These are phyloP conservation scores for Saraca asoca DNA, from an alignment of 331 rosid genomes.

Conservation along the genomic window DNA sequence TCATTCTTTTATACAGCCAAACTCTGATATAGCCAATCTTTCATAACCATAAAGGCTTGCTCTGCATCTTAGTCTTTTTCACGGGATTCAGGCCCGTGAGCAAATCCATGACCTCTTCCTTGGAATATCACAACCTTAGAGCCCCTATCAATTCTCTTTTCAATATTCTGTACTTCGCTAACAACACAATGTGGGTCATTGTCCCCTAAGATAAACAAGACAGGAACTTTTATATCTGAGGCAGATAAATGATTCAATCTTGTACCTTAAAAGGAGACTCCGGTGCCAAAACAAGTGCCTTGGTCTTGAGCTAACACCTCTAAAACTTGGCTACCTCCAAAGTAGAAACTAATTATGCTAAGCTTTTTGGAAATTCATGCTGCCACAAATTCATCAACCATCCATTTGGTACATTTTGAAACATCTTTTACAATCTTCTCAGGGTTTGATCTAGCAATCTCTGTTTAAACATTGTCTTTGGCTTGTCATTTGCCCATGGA, in stretches of 20 bases:
- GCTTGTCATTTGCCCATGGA: too few relatives aligned
- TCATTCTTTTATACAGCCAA: slow-evolving; percentile 40
- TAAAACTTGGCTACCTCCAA: slow-evolving; percentile 68
- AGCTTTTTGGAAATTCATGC: slow-evolving; percentile 71
- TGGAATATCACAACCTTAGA: slow-evolving; percentile 55
- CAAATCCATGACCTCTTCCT: slow-evolving; percentile 84
- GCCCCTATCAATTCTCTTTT: slow-evolving; percentile 43
- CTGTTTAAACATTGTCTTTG: too few relatives aligned
- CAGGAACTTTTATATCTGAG: slow-evolving; percentile 55
- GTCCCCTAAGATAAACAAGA: slow-evolving; percentile 70
- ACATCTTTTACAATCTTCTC: slow-evolving; percentile 60
- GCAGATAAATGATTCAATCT: slow-evolving; percentile 48
- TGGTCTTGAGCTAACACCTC: slow-evolving; percentile 63
- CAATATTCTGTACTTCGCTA: slow-evolving; percentile 40
- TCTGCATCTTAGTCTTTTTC: slow-evolving; percentile 89
- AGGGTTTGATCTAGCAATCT: slow-evolving; percentile 51
- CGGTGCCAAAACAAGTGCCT: slow-evolving; percentile 59
- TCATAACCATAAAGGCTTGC: slow-evolving; percentile 58
- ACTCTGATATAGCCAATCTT: slow-evolving; percentile 65
- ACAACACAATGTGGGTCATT: slow-evolving; percentile 63
- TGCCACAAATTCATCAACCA: too few relatives aligned
- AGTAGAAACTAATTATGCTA: slow-evolving; percentile 69
- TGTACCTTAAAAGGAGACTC: slow-evolving; percentile 75
- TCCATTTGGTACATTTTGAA: slow-evolving; percentile 48
- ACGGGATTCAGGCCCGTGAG: slow-evolving; percentile 67